Evolutionary conservation across 1,139 yeast genomes (phyloP).

Genomic region (Hemisphaericaspora xylanilytica): DNA sequence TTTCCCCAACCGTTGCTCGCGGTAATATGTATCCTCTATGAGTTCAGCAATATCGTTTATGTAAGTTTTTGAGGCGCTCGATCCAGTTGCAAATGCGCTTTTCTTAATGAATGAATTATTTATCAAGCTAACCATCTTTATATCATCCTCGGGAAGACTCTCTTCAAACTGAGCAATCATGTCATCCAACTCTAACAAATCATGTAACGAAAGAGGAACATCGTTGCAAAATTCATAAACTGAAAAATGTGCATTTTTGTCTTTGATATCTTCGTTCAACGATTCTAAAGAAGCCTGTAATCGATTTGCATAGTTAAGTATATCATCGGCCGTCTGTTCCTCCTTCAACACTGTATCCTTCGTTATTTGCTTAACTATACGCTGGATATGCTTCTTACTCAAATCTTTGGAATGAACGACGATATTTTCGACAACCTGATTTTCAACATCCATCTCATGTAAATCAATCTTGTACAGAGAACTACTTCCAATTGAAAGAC

Average conservation of each 20-base stretch:
- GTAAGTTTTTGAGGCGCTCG: constrained; percentile 6
- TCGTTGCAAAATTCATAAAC: constrained; percentile 25
- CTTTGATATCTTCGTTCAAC: constrained; percentile 3
- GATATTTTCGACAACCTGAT: no score
- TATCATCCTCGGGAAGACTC: constrained; percentile 30
- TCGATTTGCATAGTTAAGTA: constrained; percentile 11
- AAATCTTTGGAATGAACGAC: neutral
- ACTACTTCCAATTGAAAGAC: neutral
- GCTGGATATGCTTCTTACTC: constrained; percentile 8
- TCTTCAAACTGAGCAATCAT: constrained; percentile 49
- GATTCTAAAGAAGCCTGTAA: neutral
- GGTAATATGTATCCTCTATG: constrained; percentile 3
- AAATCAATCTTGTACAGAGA: neutral
- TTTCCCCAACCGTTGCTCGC: neutral
- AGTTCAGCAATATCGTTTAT: constrained; percentile 10
- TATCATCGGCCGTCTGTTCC: constrained; percentile 5
- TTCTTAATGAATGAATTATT: constrained; percentile 11
- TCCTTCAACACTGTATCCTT: constrained; percentile 1
- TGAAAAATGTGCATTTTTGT: constrained; percentile 14
- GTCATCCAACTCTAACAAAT: constrained; percentile 44
- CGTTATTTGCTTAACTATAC: neutral
- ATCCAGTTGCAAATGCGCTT: constrained; percentile 3
- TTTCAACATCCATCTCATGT: neutral
- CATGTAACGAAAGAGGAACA: constrained; percentile 25
- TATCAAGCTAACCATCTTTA: constrained; percentile 17